Base-by-base conservation (phyloP, 495 filamentous ascomycete genomes). In the Neurospora intermedia region DNA sequence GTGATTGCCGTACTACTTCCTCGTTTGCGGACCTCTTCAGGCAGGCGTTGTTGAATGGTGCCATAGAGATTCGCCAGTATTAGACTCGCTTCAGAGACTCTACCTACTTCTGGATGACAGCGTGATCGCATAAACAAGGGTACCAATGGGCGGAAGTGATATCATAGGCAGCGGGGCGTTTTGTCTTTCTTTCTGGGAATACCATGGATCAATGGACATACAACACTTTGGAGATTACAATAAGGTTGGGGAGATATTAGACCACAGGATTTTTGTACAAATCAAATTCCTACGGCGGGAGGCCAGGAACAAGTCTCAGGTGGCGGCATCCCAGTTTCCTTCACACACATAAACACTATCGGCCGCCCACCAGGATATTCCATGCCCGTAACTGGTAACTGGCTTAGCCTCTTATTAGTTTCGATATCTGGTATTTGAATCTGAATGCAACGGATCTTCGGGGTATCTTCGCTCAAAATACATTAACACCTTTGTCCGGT, bases 1-100 rank as follows among this genome's bases (percentile, higher is more conserved):
- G 88, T 75, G 85, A 87, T 46, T 90, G 88, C 62, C 74, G 73
- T 23, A 80, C 76, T 20, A 85, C 79, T 7, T 70, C 77, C 35
- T 46, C 77, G 7, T 84, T 82, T 70, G 84, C 83, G 0, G 77
- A 81, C 35, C 70, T 77, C 43, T 84, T 85, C 71, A 79, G 73
- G 73, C 74, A 76, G n/a, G 82, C 80, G 2, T 70, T 85, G 73
- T 69, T 69, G 70, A 79, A 54, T 35, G 40, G 74, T 18, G 16
- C 27, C 15, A 18, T 66, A 18, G 54, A 66, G 3, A 66, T 66
- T 66, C 54, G 54, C 15, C 54, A 66, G 7, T 66, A 66, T 35
- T 66, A 66, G 54, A 59, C 48, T 11, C n/a, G n/a, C 3, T 20
- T 20, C 45, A 20, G n/a, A 5, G 27, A 7, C 11, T 41, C 40